Evolutionary conservation across 2,329 filamentous ascomycete genomes (phyloP).

Genomic region (Aspergillus ibericus): DNA sequence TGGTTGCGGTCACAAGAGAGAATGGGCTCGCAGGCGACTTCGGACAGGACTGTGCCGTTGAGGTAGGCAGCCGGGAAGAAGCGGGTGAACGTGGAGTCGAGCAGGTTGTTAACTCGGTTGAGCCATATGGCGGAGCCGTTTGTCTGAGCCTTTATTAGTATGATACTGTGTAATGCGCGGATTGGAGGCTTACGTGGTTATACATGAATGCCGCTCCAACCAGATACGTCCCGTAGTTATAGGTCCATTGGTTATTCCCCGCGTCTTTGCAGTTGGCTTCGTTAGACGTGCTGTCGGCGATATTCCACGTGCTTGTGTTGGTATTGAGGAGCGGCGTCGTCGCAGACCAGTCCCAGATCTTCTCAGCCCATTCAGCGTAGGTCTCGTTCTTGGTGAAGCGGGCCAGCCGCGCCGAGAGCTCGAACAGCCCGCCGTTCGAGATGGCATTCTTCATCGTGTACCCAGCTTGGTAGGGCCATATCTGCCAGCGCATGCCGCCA

Average conservation of each 20-base stretch:
- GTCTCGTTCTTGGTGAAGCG: constrained; percentile 76
- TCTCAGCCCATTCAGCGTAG: constrained; percentile 72
- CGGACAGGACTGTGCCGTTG: constrained; percentile 56
- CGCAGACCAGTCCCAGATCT: constrained; percentile 57
- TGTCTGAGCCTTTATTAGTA: constrained; percentile 22
- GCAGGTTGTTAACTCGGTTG: constrained; percentile 54
- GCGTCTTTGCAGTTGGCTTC: constrained; percentile 42
- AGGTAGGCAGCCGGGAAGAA: constrained; percentile 51
- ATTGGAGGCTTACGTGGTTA: constrained; percentile 41
- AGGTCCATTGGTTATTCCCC: constrained; percentile 55
- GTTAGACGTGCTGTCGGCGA: constrained; percentile 14
- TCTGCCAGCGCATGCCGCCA: constrained; percentile 82
- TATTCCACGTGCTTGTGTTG: constrained; percentile 39
- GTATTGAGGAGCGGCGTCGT: constrained; percentile 50
- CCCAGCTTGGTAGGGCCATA: constrained; percentile 72
- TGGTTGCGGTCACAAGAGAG: constrained; percentile 67
- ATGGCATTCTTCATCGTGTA: constrained; percentile 57
- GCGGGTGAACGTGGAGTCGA: constrained; percentile 45
- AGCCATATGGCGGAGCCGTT: constrained; percentile 52
- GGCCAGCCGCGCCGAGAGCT: constrained; percentile 64
- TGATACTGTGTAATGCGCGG: not conserved
- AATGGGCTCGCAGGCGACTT: constrained; percentile 63
- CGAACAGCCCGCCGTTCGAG: constrained; percentile 56
- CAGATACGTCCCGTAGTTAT: constrained; percentile 55
- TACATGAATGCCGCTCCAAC: constrained; percentile 56